Percentiles rank a stretch among this genome's conserved stretches.
Evolutionary conservation across 805 yeast species (phyloP).

Genomic region (Saturnispora diversa): DNA sequence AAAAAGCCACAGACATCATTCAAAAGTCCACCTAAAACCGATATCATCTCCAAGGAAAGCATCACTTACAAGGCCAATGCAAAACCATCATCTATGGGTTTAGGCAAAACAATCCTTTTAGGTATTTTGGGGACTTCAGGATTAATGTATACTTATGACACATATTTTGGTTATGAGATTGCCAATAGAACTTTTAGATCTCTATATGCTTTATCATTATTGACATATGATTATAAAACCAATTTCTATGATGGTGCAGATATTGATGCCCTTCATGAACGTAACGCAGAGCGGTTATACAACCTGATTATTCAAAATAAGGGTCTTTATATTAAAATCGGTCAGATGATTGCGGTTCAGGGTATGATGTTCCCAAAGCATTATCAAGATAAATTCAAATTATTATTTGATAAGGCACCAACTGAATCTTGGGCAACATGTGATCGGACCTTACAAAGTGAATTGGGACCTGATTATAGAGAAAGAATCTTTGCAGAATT

Average conservation of each 20-base stretch:
- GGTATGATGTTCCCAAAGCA: constrained; percentile 58
- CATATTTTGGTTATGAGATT: constrained; percentile 39
- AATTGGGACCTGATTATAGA: constrained; percentile 37
- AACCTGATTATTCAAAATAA: constrained; percentile 39
- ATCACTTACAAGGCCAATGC: background rate
- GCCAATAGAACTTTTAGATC: constrained; percentile 46
- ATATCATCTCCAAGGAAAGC: background rate
- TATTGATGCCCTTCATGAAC: constrained; percentile 50
- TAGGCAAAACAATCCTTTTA: constrained; percentile 7
- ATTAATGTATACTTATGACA: constrained; percentile 24
- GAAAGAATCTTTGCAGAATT: constrained; percentile 34
- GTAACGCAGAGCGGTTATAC: constrained; percentile 45
- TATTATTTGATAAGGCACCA: constrained; percentile 64
- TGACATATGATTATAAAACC: constrained; percentile 56
- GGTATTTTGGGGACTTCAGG: constrained; percentile 16
- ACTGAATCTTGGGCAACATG: constrained; percentile 42
- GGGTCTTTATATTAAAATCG: constrained; percentile 66
- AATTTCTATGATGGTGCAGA: constrained; percentile 38
- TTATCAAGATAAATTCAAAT: constrained; percentile 47
- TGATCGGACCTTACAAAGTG: constrained; percentile 33
- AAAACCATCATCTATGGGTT: background rate
- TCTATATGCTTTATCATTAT: constrained; percentile 36
- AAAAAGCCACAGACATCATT: no score
- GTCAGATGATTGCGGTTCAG: constrained; percentile 75
- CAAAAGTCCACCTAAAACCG: no score